phyloP scores from a whole-genome alignment of 257 asterid species.

The Orobanche coerulescens region DNA sequence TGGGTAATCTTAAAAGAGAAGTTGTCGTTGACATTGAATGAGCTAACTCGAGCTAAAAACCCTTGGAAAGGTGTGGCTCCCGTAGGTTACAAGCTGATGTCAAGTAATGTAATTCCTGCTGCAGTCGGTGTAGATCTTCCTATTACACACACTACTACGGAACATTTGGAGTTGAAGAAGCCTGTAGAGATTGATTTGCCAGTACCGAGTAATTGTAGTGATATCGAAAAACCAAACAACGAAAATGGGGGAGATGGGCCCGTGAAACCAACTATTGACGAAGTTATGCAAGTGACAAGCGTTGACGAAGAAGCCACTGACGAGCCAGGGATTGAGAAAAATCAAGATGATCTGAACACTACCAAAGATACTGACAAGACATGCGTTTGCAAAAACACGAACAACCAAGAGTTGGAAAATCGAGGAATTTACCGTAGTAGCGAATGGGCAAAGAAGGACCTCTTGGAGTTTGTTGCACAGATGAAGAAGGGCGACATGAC shows the following conservation, averaged over 20 bases:
- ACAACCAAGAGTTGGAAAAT: slow-evolving; percentile 17
- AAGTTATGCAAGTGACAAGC: background rate
- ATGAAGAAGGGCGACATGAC: slow-evolving; percentile 48
- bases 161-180: slow-evolving; percentile 31
- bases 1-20: slow-evolving; percentile 61
- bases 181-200: slow-evolving; percentile 16
- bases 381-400: background rate
- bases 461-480: slow-evolving; percentile 49
- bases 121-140: slow-evolving; percentile 26
- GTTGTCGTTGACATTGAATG: slow-evolving; percentile 45
- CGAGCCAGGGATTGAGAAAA: slow-evolving; percentile 10
- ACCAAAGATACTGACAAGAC: background rate
- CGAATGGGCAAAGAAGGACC: slow-evolving; percentile 50
- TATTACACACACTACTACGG: slow-evolving; percentile 23
- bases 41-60: slow-evolving; percentile 54
- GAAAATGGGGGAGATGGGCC: background rate
- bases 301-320: background rate
- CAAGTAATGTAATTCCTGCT: slow-evolving; percentile 19
- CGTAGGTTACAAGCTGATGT: slow-evolving; percentile 29
- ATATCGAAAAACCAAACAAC: slow-evolving; percentile 12
- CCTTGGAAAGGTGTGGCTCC: slow-evolving; percentile 37
- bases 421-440: slow-evolving; percentile 14
- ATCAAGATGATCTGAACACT: slow-evolving; percentile 8
- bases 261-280: background rate
- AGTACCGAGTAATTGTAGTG: slow-evolving; percentile 20